Evolutionary conservation across 108 stramenopile species (phyloP).

Genomic region (Conticribra weissflogii): DNA sequence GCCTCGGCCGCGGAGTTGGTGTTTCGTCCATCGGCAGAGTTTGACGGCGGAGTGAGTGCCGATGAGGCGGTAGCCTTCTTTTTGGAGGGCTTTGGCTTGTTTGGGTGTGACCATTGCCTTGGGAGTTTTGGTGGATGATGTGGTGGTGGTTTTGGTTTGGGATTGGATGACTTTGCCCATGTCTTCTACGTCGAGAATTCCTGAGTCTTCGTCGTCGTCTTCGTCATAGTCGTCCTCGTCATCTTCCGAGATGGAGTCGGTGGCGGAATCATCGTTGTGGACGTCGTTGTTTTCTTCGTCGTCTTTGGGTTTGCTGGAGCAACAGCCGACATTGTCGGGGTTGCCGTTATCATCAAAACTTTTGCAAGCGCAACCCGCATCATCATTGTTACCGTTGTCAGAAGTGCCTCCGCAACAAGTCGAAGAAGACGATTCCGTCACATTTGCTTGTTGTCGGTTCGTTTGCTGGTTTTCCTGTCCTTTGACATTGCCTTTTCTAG

Average conservation of each 20-base stretch:
- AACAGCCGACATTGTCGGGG: slow-evolving; percentile 8
- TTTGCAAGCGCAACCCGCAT: slow-evolving; percentile 26
- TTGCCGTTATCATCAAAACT: not conserved
- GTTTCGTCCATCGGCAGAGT: slow-evolving; percentile 98
- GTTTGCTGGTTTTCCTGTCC: not conserved
- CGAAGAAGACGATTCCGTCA: no score
- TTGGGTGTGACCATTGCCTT: slow-evolving; percentile 94
- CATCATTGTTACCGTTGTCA: no score
- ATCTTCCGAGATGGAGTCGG: not conserved
- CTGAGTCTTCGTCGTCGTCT: slow-evolving; percentile 57
- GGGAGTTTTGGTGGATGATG: no score
- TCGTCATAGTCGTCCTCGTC: slow-evolving; percentile 3
- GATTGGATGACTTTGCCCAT: slow-evolving; percentile 76
- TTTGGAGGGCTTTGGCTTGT: slow-evolving; percentile 89
- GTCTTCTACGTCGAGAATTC: slow-evolving; percentile 91
- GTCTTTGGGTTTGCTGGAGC: slow-evolving; percentile 29
- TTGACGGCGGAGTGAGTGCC: slow-evolving; percentile 97
- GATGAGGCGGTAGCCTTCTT: slow-evolving; percentile 97
- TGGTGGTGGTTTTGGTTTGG: no score
- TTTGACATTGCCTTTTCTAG: slow-evolving; percentile 6
- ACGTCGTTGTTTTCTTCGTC: slow-evolving; percentile 19
- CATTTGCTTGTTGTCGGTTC: not conserved
- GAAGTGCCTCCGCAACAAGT: no score
- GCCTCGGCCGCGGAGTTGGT: slow-evolving; percentile 95
- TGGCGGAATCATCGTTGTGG: slow-evolving; percentile 48